phyloP scores from a whole-genome alignment of 1,284 basidiomycete genomes.

The Tilletia setariae region DNA sequence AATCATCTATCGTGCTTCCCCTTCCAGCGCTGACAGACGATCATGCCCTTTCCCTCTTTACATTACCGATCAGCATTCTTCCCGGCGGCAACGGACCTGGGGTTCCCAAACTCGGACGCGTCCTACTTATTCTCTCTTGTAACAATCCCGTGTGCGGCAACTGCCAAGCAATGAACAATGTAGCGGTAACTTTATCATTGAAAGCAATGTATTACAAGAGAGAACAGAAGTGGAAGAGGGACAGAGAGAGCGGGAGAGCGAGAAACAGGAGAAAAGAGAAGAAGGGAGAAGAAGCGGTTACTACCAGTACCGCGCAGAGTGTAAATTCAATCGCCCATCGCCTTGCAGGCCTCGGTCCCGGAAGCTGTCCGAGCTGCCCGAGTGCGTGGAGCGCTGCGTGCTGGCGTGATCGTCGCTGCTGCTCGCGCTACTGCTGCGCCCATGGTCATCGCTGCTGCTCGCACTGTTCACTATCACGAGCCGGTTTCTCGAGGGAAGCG shows the following conservation, averaged over 20 bases:
- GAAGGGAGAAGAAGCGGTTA: not conserved
- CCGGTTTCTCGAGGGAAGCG: too few relatives aligned
- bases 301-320: not conserved
- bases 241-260: not conserved
- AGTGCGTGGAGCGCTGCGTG: not conserved
- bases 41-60: constrained; percentile 62
- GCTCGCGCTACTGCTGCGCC: too few relatives aligned
- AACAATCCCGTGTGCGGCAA: too few relatives aligned
- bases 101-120: constrained; percentile 82
- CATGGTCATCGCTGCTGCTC: too few relatives aligned
- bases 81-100: constrained; percentile 93
- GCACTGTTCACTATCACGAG: too few relatives aligned
- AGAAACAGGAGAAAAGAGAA: not conserved
- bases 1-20: too few relatives aligned
- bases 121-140: too few relatives aligned
- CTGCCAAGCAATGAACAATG: too few relatives aligned
- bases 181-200: too few relatives aligned
- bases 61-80: constrained; percentile 89
- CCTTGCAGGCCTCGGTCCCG: not conserved
- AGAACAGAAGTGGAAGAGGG: too few relatives aligned
- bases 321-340: not conserved
- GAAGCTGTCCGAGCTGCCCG: not conserved
- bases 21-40: constrained; percentile 11
- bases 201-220: too few relatives aligned
- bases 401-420: too few relatives aligned